Evolutionary conservation across 2,329 filamentous ascomycete species (phyloP), one percentile per base, ranked within the genome.

Genomic region (Pseudogymnoascus destructans): DNA sequence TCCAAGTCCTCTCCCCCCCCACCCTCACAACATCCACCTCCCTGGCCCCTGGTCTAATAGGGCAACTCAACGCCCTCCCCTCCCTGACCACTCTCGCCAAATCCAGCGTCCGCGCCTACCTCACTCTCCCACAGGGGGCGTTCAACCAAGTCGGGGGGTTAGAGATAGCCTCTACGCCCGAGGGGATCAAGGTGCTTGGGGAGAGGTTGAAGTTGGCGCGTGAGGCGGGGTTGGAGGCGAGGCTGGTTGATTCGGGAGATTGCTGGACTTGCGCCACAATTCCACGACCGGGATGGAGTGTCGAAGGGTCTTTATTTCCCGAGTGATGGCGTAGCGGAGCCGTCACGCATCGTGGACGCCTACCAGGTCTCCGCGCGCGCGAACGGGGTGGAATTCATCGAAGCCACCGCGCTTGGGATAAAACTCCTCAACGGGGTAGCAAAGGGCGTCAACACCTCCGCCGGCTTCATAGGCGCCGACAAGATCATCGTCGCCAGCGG

Each of bases 1-100:
- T 36, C 27, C 66, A 66, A 59, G 67, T 66, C 7, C 60, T 69
- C 6, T 60, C 61, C 5, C 46, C 60, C 0, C 57, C 67, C 5
- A 59, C 64, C 11, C 69, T 69, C 5, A 35, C 32, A 13, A 35
- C 32, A 35, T 72, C 70, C 7, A 72, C 69, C 0, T 67, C 66
- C 13, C 62, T 67, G 57, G 69, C 70, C 3, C 70, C 70, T 5
- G 69, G 69, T 1, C 70, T 71, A 23, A 64, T 71, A 5, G 70
- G 69, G 19, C 68, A 71, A 58, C 68, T 66, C 57, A 71, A 71
- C 38, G 67, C 70, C 42, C 68, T 66, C 6, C 35, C 64, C 1
- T 62, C 66, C 1, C 60, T 71, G 10, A 71, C 69, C 1, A 64
- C 57, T 9, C 64, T 71, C 3, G 69, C 69, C 0, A 63, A 67